phyloP scores from a whole-genome alignment of 129 eudicot species.

The Erigeron canadensis region DNA sequence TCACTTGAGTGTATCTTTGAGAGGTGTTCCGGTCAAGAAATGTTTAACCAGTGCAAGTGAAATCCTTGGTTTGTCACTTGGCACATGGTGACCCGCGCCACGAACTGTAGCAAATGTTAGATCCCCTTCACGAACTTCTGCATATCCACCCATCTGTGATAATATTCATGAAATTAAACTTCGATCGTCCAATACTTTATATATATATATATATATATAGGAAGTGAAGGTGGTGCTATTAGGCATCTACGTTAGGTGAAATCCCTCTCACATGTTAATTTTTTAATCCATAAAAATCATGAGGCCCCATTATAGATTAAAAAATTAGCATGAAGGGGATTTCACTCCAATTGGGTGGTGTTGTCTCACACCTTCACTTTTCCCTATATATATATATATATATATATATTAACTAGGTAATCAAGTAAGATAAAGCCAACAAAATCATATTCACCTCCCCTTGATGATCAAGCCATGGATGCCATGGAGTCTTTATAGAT shows the following conservation, averaged over 20 bases:
- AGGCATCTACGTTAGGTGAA: too few relatives aligned
- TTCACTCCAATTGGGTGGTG: too few relatives aligned
- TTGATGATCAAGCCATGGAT: constrained; percentile 48
- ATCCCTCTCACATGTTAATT: too few relatives aligned
- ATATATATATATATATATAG: too few relatives aligned
- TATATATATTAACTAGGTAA: not conserved
- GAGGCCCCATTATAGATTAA: too few relatives aligned
- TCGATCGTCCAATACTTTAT: too few relatives aligned
- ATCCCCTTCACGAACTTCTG: constrained; percentile 57
- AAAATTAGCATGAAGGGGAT: too few relatives aligned
- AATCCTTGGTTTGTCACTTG: constrained; percentile 62
- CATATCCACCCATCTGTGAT: constrained; percentile 68
- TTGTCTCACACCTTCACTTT: too few relatives aligned
- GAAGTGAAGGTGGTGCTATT: too few relatives aligned
- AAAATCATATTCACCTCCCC: constrained; percentile 46
- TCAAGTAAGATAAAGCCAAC: not conserved
- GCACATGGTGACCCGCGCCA: constrained; percentile 95
- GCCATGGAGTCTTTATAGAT: constrained; percentile 54
- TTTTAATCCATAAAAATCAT: too few relatives aligned
- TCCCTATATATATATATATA: too few relatives aligned
- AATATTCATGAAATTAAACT: not conserved
- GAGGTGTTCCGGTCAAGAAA: constrained; percentile 59
- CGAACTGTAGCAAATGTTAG: constrained; percentile 71
- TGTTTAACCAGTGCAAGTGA: constrained; percentile 55
- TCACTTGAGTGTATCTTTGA: constrained; percentile 23